Conservation (phyloP, 2,329 filamentous ascomycete species). For the Diaporthe sp. region DNA sequence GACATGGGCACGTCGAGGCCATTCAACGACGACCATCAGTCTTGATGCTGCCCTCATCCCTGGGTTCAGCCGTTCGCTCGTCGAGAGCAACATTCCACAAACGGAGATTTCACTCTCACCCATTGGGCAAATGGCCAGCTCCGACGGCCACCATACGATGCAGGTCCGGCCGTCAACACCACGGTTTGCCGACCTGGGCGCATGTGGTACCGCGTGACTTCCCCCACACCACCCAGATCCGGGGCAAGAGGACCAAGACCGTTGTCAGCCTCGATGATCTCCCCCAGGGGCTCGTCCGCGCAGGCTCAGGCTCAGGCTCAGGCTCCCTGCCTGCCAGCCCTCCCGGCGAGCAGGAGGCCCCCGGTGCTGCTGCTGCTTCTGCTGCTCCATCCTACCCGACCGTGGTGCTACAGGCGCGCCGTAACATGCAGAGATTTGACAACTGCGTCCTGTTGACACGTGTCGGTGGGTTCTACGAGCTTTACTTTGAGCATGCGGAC, state of each 20-base stretch:
- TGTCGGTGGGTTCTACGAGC: slow-evolving; percentile 96
- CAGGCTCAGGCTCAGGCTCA: slow-evolving; percentile 49
- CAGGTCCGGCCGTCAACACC: slow-evolving; percentile 27
- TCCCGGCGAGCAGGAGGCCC: slow-evolving; percentile 57
- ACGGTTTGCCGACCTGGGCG: slow-evolving; percentile 29
- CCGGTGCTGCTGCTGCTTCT: slow-evolving; percentile 50
- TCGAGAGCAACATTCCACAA: slow-evolving; percentile 36
- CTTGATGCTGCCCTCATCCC: slow-evolving; percentile 39
- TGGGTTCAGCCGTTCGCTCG: slow-evolving; percentile 30
- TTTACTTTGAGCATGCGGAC: slow-evolving; percentile 97
- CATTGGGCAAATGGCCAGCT: slow-evolving; percentile 5
- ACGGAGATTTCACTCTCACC: slow-evolving; percentile 1
- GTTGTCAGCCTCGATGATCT: slow-evolving; percentile 69
- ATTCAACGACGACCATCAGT: not conserved
- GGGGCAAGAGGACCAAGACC: slow-evolving; percentile 69
- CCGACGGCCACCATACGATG: slow-evolving; percentile 21
- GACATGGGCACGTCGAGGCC: slow-evolving; percentile 6
- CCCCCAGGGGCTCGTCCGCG: slow-evolving; percentile 65
- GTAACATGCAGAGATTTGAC: slow-evolving; percentile 90
- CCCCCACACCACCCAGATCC: slow-evolving; percentile 44
- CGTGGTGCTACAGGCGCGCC: slow-evolving; percentile 88
- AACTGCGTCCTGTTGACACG: slow-evolving; percentile 93
- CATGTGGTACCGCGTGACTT: slow-evolving; percentile 7
- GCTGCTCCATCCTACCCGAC: slow-evolving; percentile 77
- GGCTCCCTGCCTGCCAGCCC: slow-evolving; percentile 27